Conservation (phyloP, 1,284 basidiomycete genomes). For the Stygiomarasmius scandens region DNA sequence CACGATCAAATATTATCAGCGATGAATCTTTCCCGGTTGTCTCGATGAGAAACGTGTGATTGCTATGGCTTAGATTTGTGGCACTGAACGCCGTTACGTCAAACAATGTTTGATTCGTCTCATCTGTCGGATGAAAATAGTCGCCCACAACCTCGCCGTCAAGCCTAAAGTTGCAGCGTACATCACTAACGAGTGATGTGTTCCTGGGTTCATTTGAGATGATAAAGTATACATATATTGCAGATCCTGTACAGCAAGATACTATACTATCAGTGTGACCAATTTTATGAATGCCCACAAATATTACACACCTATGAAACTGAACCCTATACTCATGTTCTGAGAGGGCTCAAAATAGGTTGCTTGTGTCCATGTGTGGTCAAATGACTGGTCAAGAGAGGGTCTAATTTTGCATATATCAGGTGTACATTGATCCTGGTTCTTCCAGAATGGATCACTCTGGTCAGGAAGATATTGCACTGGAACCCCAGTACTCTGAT, state of each 20-base stretch:
- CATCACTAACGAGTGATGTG: conserved; percentile 10
- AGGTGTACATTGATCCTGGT: background rate
- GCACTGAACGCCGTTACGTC: conserved; percentile 14
- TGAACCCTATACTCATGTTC: conserved; percentile 16
- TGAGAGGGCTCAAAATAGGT: conserved; percentile 12
- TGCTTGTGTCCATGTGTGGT: conserved; percentile 20
- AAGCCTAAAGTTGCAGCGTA: conserved; percentile 16
- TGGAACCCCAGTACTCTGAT: conserved; percentile 9
- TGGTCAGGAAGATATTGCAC: background rate
- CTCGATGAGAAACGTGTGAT: conserved; percentile 18
- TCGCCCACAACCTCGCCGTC: conserved; percentile 14
- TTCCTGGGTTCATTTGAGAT: conserved; percentile 14
- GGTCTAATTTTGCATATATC: conserved; percentile 16
- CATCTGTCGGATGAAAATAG: conserved; percentile 19
- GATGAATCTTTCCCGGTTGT: conserved; percentile 16
- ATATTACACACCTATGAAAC: conserved; percentile 16
- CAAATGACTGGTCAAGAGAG: conserved; percentile 6
- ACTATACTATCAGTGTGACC: too few relatives aligned
- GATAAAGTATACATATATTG: conserved; percentile 20
- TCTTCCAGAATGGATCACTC: background rate
- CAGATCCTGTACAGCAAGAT: conserved; percentile 13
- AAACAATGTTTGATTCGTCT: conserved; percentile 9
- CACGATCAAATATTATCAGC: conserved; percentile 20
- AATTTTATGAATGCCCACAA: background rate
- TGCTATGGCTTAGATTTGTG: conserved; percentile 1